Base-by-base conservation (phyloP, 495 filamentous ascomycete genomes). In the Hamigera avellanea region DNA sequence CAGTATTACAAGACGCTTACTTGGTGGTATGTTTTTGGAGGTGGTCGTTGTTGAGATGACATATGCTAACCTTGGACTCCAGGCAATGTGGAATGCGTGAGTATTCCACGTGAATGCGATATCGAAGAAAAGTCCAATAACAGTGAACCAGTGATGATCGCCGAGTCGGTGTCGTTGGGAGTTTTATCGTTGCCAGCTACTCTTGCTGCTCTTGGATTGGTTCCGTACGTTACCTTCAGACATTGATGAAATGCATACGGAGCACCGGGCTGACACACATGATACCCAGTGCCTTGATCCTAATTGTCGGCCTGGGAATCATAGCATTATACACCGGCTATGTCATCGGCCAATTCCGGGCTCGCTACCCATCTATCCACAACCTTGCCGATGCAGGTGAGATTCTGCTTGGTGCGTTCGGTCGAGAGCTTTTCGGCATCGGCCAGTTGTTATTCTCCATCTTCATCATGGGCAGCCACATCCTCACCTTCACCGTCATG, bases 381-480 rank as follows among this genome's bases (percentile, higher is more conserved):
- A 70, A 73, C 48, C 76, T 83, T 42, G 72, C 75, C 8, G 78
- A 86, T 45, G 78, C 70, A 4, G 74, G 75, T 7, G 54, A 67
- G 17, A 47, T 85, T 33, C 61, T 82, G 36, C 61, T 72, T 45
- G 78, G 77, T 12, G 55, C 38, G 8, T 54, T 68, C 14, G 77
- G 78, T 0, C 72, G 73, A 30, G 73, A 78, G 42, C 38, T 83
- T 14, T 57, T 76, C 40, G 71, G 70, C 3, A 49, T 52, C 32
- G 74, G 71, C 42, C 76, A 79, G 44, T 52, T 69, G 7, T 42
- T 80, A 26, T 73, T 83, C 48, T 61, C 82, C 25, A 50, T 77
- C 32, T 83, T 86, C 59, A 70, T 80, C 40, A 76, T 80, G 58
- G 78, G 67, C 18, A 78, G 75, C 12, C 82, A 86, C 46, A 64